Evolutionary conservation across 2,329 filamentous ascomycete genomes (phyloP).

Genomic region (Aspergillus bombycis): DNA sequence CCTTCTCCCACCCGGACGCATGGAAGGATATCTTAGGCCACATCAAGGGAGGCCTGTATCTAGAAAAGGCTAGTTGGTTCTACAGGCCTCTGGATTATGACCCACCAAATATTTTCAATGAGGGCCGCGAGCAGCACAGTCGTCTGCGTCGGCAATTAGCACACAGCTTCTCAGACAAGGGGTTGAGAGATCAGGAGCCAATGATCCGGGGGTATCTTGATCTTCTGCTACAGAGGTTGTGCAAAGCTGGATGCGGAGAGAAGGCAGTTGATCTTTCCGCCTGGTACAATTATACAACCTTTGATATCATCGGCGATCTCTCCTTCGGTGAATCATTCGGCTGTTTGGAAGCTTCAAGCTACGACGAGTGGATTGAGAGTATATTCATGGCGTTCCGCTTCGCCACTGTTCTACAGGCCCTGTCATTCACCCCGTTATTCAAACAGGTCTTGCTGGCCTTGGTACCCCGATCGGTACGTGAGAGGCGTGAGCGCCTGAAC

Average conservation of each 20-base stretch:
- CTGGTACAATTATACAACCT: conserved; percentile 39
- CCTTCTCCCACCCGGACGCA: conserved; percentile 26
- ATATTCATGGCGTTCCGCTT: not conserved
- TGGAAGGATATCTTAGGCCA: conserved; percentile 35
- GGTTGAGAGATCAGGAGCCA: conserved; percentile 43
- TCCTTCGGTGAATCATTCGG: conserved; percentile 38
- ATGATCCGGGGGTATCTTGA: conserved; percentile 32
- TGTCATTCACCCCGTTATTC: not conserved
- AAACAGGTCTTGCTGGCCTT: not conserved
- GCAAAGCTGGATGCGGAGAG: not conserved
- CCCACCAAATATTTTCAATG: not conserved
- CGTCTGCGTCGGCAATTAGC: conserved; percentile 36
- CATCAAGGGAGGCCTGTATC: not conserved
- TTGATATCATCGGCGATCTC: conserved; percentile 36
- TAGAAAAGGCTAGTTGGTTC: not conserved
- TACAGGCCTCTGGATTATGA: not conserved
- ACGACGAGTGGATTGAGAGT: conserved; percentile 16
- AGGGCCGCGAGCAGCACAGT: conserved; percentile 22
- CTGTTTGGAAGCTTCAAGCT: conserved; percentile 29
- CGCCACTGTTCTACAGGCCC: not conserved
- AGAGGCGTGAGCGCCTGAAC: not conserved
- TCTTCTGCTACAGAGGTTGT: conserved; percentile 20
- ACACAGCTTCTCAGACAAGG: conserved; percentile 48
- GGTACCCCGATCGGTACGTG: not conserved
- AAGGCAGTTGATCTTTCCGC: conserved; percentile 22